phyloP scores from a whole-genome alignment of 805 yeast genomes.

The Candida endomychidarum region DNA sequence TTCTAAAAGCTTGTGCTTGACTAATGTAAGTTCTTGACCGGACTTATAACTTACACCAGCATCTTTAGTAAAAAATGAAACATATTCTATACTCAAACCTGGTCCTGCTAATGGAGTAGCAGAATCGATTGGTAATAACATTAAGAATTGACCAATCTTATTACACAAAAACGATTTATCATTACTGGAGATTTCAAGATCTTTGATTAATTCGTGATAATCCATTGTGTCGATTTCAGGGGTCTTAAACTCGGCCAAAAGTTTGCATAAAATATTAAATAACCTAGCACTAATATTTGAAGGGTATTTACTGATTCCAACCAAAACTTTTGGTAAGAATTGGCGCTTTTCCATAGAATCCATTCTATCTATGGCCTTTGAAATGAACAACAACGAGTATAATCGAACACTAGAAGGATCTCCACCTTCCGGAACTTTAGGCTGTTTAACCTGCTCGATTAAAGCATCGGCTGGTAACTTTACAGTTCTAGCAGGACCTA shows the following conservation, averaged over 20 bases:
- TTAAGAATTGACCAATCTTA: conserved; percentile 55
- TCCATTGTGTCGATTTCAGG: conserved; percentile 50
- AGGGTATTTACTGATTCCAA: conserved; percentile 43
- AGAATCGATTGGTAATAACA: conserved; percentile 46
- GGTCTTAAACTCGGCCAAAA: conserved; percentile 47
- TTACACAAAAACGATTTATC: conserved; percentile 49
- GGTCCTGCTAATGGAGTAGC: conserved; percentile 46
- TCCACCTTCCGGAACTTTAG: conserved; percentile 43
- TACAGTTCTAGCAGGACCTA: conserved; percentile 54
- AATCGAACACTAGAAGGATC: conserved; percentile 55
- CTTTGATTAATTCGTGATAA: conserved; percentile 32
- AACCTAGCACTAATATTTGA: conserved; percentile 50
- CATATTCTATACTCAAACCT: conserved; percentile 60
- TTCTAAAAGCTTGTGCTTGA: conserved; percentile 30
- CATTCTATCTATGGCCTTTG: conserved; percentile 66
- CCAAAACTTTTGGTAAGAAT: conserved; percentile 49
- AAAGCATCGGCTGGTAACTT: conserved; percentile 64
- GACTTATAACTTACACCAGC: conserved; percentile 63
- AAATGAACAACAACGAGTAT: conserved; percentile 63
- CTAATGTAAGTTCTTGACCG: conserved; percentile 40
- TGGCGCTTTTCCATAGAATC: conserved; percentile 30
- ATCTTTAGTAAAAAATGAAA: conserved; percentile 61
- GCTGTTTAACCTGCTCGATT: conserved; percentile 59
- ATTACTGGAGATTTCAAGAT: conserved; percentile 34
- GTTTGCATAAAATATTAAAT: conserved; percentile 58